These are phyloP conservation scores for Macrotyloma uniflorum DNA, from an alignment of 306 rosid genomes.

Conservation along the genomic window DNA sequence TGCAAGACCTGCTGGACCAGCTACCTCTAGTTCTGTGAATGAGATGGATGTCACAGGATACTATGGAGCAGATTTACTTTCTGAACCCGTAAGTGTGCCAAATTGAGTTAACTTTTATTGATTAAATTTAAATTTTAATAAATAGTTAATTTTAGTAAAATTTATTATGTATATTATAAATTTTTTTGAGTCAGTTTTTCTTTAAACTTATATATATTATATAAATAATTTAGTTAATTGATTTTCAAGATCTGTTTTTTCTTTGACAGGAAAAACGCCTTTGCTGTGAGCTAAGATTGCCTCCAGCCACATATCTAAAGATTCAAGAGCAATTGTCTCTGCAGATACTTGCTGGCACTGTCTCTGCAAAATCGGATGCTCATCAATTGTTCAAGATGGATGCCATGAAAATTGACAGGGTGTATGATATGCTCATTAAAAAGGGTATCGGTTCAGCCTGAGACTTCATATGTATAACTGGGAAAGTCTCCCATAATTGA, in stretches of 20 bases:
- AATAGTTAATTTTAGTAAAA: no score
- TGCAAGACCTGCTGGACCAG: constrained; percentile 66
- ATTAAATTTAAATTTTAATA: no score
- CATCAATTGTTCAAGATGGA: constrained; percentile 82
- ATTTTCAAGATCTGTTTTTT: constrained; percentile 20
- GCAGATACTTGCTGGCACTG: constrained; percentile 61
- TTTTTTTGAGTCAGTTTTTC: not conserved
- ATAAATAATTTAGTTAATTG: not conserved
- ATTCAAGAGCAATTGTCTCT: constrained; percentile 78
- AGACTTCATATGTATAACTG: constrained; percentile 1
- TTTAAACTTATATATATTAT: not conserved
- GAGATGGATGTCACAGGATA: constrained; percentile 64
- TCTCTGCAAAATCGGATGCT: constrained; percentile 72
- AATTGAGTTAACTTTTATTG: no score
- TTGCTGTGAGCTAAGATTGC: constrained; percentile 65
- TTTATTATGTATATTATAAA: no score
- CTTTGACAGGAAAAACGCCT: constrained; percentile 79
- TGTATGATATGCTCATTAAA: constrained; percentile 84
- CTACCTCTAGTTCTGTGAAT: constrained; percentile 59
- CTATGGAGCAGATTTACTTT: constrained; percentile 78
- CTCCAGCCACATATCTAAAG: constrained; percentile 69
- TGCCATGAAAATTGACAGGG: constrained; percentile 66
- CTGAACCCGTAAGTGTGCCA: constrained; percentile 74
- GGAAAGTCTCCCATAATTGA: not conserved
- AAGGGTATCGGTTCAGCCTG: constrained; percentile 85